A percentile compares a stretch with the other conserved stretches of the same genome.
These are phyloP conservation scores for Vaccinium myrtillus DNA, from an alignment of 148 eudicot genomes.

Conservation along the genomic window DNA sequence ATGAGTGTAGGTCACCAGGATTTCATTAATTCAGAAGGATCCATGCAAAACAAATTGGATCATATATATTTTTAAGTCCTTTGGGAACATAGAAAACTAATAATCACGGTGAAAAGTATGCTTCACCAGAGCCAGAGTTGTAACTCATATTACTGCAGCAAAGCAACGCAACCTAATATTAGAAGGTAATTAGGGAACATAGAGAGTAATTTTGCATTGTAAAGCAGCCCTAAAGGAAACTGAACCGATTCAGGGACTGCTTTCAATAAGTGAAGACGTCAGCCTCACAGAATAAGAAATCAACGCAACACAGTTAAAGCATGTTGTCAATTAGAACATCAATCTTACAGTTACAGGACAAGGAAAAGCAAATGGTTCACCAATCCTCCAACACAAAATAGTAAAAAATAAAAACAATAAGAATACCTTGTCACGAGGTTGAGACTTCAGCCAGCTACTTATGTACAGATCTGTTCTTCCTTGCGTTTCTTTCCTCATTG, in stretches of 20 bases:
- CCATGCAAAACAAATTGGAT: background rate
- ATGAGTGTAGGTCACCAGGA: too few species aligned
- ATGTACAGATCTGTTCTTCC: constrained; percentile 84
- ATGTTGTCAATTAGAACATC: background rate
- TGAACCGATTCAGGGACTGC: background rate
- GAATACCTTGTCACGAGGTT: constrained; percentile 86
- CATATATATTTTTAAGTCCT: too few species aligned
- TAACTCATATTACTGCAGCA: background rate
- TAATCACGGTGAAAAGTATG: background rate
- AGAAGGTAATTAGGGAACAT: background rate
- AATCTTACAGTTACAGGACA: background rate
- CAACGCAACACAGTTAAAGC: background rate
- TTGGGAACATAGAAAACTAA: background rate
- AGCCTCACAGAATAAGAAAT: background rate
- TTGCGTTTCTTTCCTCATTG: constrained; percentile 84
- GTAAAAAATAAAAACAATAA: background rate
- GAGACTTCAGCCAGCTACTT: constrained; percentile 83
- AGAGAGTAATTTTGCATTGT: background rate
- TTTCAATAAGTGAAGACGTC: background rate
- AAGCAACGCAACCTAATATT: background rate
- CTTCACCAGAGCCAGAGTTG: background rate
- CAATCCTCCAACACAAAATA: background rate
- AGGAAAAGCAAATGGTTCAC: constrained; percentile 4
- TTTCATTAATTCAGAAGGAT: background rate
- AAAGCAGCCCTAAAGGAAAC: constrained; percentile 25